Evolutionary conservation across 305 asterid species (phyloP).

Genomic region (Fraxinus dipetala): DNA sequence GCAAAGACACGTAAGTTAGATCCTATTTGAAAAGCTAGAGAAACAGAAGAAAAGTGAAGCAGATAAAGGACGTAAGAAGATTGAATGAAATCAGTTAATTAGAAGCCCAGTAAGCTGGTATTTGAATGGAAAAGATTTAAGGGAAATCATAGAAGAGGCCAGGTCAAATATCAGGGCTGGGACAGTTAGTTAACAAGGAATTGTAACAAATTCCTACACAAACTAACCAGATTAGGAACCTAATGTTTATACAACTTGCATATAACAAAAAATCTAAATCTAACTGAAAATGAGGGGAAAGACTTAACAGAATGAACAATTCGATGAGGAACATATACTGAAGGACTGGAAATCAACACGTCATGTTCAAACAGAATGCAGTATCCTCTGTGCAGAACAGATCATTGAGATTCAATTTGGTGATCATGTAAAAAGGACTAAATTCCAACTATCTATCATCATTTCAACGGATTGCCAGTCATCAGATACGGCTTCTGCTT

Average conservation of each 20-base stretch:
- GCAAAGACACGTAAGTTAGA: constrained; percentile 32
- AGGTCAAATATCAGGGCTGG: constrained; percentile 22
- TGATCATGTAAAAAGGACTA: neutral
- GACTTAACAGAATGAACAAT: constrained; percentile 21
- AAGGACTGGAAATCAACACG: constrained; percentile 24
- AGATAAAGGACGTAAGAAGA: neutral
- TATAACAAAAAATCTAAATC: constrained; percentile 8
- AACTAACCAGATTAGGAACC: constrained; percentile 31
- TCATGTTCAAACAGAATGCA: constrained; percentile 18
- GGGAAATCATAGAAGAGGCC: constrained; percentile 5
- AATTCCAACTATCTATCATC: constrained; percentile 6
- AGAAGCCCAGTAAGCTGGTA: neutral
- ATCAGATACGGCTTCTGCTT: constrained; percentile 18
- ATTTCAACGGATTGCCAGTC: constrained; percentile 15
- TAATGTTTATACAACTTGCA: constrained; percentile 44
- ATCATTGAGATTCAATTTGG: neutral
- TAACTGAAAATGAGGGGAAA: neutral
- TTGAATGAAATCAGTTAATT: constrained; percentile 16
- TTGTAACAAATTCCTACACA: constrained; percentile 7
- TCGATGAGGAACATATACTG: constrained; percentile 14
- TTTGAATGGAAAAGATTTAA: constrained; percentile 1
- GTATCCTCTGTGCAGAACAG: constrained; percentile 19
- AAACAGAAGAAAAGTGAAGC: neutral
- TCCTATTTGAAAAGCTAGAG: constrained; percentile 22
- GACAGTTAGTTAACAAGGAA: constrained; percentile 6